Percentiles rank a stretch among this genome's conserved stretches.
Conservation (phyloP, 768 basidiomycete species). For the Brasilioporus rufonigricans region DNA sequence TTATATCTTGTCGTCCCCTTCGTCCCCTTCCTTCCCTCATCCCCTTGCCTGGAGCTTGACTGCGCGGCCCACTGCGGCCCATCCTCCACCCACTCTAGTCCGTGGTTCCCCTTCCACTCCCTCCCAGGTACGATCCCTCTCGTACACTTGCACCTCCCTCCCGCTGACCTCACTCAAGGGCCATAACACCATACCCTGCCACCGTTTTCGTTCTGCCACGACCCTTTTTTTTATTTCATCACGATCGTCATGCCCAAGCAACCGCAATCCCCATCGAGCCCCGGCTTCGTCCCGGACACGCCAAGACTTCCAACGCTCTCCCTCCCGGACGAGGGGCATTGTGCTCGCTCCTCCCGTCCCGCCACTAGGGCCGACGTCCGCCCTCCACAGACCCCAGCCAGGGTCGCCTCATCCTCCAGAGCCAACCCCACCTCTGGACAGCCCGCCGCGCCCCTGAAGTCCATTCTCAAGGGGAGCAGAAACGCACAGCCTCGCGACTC, state of each 20-base stretch:
- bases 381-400: constrained; percentile 20
- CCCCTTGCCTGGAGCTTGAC: constrained; percentile 21
- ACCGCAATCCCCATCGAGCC: constrained; percentile 13
- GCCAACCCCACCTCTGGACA: constrained; percentile 21
- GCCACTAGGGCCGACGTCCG: constrained; percentile 15
- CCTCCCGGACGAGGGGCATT: constrained; percentile 15
- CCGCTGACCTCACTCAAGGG: neutral
- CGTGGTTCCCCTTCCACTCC: constrained; percentile 12
- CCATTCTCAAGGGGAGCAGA: constrained; percentile 30
- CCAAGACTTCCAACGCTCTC: constrained; percentile 18
- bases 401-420: constrained; percentile 14
- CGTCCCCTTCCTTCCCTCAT: constrained; percentile 1
- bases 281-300: constrained; percentile 18
- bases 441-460: constrained; percentile 24
- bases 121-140: constrained; percentile 12
- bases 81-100: constrained; percentile 12
- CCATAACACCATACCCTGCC: neutral
- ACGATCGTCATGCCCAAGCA: constrained; percentile 31
- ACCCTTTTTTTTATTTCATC: constrained; percentile 15
- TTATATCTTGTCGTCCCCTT: constrained; percentile 14
- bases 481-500: constrained; percentile 15
- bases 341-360: constrained; percentile 10
- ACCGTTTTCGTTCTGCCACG: constrained; percentile 18
- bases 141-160: neutral
- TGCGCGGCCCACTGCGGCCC: constrained; percentile 28